Base-by-base conservation (phyloP, 1,139 yeast genomes). In the Sugiyamaella paludigena region DNA sequence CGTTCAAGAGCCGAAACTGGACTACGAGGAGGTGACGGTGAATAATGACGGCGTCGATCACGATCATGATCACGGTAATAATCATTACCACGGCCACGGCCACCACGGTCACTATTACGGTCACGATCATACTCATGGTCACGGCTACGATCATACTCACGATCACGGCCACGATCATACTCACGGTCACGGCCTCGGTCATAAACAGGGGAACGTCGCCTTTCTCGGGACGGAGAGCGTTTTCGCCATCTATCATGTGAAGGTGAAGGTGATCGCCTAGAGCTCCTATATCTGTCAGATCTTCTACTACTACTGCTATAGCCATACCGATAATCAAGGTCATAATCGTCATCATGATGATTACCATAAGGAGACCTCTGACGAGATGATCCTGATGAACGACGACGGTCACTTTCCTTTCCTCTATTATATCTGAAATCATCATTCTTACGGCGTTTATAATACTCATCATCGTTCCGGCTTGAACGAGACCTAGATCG, bases 1-100 rank as follows among this genome's bases (percentile, higher is more conserved):
- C 70, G 58, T 31, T 65, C 67, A 27, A 28, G 38, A 9, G 32
- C 7, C 12, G 38, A 32, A 9, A 30, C 36, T 31, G 43, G 35
- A 27, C 37, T 13, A 8, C 43, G 13, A 28, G 15, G 24, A 27
- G 26, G 19, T 13, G 45, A 38, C 26, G 48, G 28, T 38, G 50
- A 38, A 27, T 44, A 33, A 28, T 34, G 36, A 11, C 49, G 34
- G 16, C 47, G 32, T n/a, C 48, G 40, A 7, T 28, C 29, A 4
- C 28, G 38, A 31, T n/a, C 35, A 43, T 48, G 36, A n/a, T 27
- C 47, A 33, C 52, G 42, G 27, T 40, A 37, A 28, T 36, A 39
- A 41, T 49, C 45, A 11, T 43, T 35, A 15, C 36, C 40, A 8
- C 44, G 28, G 13, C 44, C 45, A 29, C 48, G 50, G 34, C 49